A percentile compares a stretch with the other conserved stretches of the same genome.
Evolutionary conservation across 495 filamentous ascomycete species (phyloP).

Genomic region (Stereocaulon alpinum): DNA sequence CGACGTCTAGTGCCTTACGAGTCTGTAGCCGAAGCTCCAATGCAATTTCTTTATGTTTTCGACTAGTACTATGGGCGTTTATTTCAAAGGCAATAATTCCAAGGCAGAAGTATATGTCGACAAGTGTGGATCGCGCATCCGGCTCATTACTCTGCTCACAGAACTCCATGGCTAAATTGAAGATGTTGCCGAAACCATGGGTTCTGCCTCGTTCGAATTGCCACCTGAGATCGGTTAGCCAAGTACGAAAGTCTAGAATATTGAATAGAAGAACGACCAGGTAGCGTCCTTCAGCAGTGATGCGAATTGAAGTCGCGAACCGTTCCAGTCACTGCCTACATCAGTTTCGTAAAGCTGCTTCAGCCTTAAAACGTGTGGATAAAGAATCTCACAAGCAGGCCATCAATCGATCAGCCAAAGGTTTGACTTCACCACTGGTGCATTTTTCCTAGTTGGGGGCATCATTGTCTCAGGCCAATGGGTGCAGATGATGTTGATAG

Average conservation of each 20-base stretch:
- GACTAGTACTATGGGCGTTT: conserved; percentile 12
- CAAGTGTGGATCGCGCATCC: conserved; percentile 6
- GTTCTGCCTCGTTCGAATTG: conserved; percentile 11
- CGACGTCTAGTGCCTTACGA: background rate
- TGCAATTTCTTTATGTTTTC: conserved; percentile 8
- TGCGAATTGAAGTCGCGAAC: conserved; percentile 3
- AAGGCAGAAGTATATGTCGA: conserved; percentile 3
- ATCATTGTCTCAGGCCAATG: conserved; percentile 17
- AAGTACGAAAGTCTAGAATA: background rate
- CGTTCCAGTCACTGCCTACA: background rate
- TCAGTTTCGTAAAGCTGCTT: conserved; percentile 1
- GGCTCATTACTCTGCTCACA: conserved; percentile 8
- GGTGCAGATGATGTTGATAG: conserved; percentile 10
- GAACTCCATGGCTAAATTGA: background rate
- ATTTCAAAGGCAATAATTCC: conserved; percentile 14
- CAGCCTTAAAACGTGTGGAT: conserved; percentile 12
- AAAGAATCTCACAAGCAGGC: conserved; percentile 20
- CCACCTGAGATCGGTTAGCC: background rate
- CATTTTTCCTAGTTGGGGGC: conserved; percentile 18
- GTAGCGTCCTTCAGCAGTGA: conserved; percentile 14
- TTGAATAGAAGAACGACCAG: background rate
- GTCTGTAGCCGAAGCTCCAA: background rate
- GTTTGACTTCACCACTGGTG: conserved; percentile 11
- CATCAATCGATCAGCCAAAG: conserved; percentile 20
- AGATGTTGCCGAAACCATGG: background rate